phyloP scores from a whole-genome alignment of 768 basidiomycete species.

The Tylopilus plumbeoviolaceoides region DNA sequence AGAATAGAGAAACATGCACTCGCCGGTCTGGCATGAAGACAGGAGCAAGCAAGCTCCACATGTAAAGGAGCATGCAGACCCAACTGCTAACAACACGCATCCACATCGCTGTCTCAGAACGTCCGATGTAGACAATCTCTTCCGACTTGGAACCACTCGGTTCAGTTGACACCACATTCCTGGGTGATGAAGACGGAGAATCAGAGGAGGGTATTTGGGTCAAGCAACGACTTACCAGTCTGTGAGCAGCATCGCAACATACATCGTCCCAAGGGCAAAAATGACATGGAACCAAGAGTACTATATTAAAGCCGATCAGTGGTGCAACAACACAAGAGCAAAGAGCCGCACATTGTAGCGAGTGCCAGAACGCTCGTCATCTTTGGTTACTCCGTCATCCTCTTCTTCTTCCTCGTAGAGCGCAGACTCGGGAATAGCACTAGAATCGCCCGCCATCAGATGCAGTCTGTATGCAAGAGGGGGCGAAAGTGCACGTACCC shows the following conservation, averaged over 20 bases:
- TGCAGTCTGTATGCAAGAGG: not conserved
- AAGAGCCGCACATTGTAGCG: slow-evolving; percentile 77
- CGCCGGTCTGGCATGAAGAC: slow-evolving; percentile 88
- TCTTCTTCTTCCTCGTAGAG: slow-evolving; percentile 77
- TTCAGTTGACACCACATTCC: slow-evolving; percentile 70
- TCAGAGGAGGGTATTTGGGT: not conserved
- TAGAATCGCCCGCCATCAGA: slow-evolving; percentile 24
- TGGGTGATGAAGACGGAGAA: slow-evolving; percentile 25
- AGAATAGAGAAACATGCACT: slow-evolving; percentile 21
- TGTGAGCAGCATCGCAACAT: slow-evolving; percentile 93
- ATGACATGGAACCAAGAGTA: slow-evolving; percentile 99
- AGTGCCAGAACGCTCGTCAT: slow-evolving; percentile 91
- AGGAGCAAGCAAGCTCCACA: slow-evolving; percentile 86
- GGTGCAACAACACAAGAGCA: not conserved
- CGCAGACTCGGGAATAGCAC: slow-evolving; percentile 91
- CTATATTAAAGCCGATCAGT: slow-evolving; percentile 36
- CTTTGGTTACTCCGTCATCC: slow-evolving; percentile 66
- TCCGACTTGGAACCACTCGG: slow-evolving; percentile 49
- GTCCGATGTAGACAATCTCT: slow-evolving; percentile 84
- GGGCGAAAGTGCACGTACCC: slow-evolving; percentile 56
- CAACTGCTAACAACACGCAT: slow-evolving; percentile 96
- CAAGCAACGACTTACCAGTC: slow-evolving; percentile 75
- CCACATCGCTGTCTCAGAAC: slow-evolving; percentile 98
- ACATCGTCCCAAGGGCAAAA: slow-evolving; percentile 95
- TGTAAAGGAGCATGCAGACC: slow-evolving; percentile 84